These are phyloP conservation scores for Centella asiatica DNA, from an alignment of 129 eudicot species.

Conservation along the genomic window DNA sequence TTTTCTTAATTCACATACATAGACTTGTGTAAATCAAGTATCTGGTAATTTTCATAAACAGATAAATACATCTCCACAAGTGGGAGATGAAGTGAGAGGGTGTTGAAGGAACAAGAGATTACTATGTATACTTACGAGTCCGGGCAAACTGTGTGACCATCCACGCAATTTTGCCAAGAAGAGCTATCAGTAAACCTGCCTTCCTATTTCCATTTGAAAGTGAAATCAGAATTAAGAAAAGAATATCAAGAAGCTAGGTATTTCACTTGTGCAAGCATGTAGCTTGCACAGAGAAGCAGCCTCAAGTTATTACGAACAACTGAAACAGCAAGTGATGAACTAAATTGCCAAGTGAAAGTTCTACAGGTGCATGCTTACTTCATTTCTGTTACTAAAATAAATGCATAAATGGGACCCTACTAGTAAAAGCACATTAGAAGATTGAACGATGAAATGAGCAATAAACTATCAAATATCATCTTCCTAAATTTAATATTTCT, in stretches of 20 bases:
- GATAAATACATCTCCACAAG: neutral
- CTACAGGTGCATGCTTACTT: neutral
- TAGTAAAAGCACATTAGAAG: neutral
- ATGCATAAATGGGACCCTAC: neutral
- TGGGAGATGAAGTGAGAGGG: neutral
- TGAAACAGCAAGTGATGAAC: neutral
- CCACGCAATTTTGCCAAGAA: slow-evolving; percentile 52
- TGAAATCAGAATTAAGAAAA: neutral
- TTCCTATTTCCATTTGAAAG: slow-evolving; percentile 39
- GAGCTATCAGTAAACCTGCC: slow-evolving; percentile 43
- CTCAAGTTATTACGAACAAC: neutral
- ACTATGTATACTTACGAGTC: slow-evolving; percentile 70
- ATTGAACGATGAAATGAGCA: neutral
- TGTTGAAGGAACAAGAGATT: neutral
- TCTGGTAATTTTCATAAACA: neutral
- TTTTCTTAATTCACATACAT: neutral
- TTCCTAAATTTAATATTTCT: neutral
- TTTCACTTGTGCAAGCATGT: neutral
- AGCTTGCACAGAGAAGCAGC: neutral
- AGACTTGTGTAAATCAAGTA: neutral
- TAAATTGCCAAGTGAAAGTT: neutral
- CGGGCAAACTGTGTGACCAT: slow-evolving; percentile 67
- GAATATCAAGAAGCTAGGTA: neutral
- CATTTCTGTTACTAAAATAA: neutral
- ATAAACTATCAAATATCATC: neutral